Evolutionary conservation across 129 eudicot species (phyloP), one percentile per base, ranked within the genome.

Genomic region (Tagetes erecta): DNA sequence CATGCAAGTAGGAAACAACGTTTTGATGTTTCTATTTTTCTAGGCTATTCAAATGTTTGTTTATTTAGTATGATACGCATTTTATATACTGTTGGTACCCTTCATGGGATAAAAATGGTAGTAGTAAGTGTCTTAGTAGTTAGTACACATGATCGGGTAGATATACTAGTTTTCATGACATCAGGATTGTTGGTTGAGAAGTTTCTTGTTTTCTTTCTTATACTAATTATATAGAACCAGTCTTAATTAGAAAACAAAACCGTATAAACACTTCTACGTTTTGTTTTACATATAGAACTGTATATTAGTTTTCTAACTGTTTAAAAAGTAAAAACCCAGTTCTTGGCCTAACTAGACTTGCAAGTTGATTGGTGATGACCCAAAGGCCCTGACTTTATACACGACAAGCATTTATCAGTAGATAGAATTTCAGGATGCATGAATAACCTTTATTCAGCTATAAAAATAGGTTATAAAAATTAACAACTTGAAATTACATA

Each of bases 11-110:
- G 36, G 68, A 58, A 72, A 41, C 47, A 44, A 42, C 35, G 4
- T 59, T 44, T 73, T 56, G 59, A 73, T 73, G 77, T 62, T 36
- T 62, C 38, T 36, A n/a, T 35, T 60, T 49, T 60, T 30, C 59
- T 60, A 20, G 49, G 36, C 44, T 58, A 33, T 31, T 44, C 14
- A 33, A 8, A 73, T 70, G 10, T 9, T 5, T 60, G 50, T 51
- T 38, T 37, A 44, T 9, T 59, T 4, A 0, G 46, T 74, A 46
- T 27, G n/a, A 45, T 8, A 63, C 38, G 35, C 45, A 49, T n/a
- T 20, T 6, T 11, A 47, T 46, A 13, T 50, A 30, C 14, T 59
- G 9, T n/a, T 45, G 56, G 6, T 72, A 6, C 13, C 33, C 64
- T 31, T 58, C 64, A 58, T 30, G 33, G 37, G 38, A 31, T 57